Evolutionary conservation across 805 yeast genomes (phyloP).

Genomic region (Helenozyma rhizophorensis): DNA sequence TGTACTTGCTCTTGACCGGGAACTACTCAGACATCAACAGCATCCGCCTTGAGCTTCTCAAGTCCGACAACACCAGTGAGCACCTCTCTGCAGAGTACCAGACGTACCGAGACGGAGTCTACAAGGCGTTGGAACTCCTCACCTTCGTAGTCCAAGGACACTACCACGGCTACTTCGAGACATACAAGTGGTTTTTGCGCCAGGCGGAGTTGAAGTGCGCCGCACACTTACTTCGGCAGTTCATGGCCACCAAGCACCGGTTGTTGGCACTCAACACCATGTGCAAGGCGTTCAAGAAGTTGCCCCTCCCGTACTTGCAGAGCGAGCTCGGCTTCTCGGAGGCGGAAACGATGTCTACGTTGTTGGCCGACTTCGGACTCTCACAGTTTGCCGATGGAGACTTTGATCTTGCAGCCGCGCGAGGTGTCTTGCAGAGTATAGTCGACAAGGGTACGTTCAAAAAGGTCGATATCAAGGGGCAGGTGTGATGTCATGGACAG

Average conservation of each 20-base stretch:
- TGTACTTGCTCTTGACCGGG: slow-evolving; percentile 71
- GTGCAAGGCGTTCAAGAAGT: slow-evolving; percentile 15
- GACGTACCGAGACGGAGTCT: slow-evolving; percentile 5
- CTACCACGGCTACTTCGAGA: slow-evolving; percentile 35
- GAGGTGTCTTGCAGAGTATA: slow-evolving; percentile 33
- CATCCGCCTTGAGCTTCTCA: slow-evolving; percentile 18
- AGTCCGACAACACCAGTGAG: slow-evolving; percentile 3
- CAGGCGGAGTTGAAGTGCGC: slow-evolving; percentile 8
- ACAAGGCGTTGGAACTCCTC: slow-evolving; percentile 11
- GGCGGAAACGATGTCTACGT: neutral
- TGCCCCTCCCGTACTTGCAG: slow-evolving; percentile 6
- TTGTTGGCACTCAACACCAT: slow-evolving; percentile 13
- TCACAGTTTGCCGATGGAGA: slow-evolving; percentile 20
- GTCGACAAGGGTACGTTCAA: slow-evolving; percentile 37
- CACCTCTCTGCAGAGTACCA: neutral
- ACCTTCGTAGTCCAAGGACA: slow-evolving; percentile 6
- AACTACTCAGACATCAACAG: slow-evolving; percentile 55
- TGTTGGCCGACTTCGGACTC: slow-evolving; percentile 30
- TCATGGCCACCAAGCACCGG: slow-evolving; percentile 14
- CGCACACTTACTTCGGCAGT: slow-evolving; percentile 10
- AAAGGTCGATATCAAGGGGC: slow-evolving; percentile 88
- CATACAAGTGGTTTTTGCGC: slow-evolving; percentile 5
- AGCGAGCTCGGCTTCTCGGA: slow-evolving; percentile 6
- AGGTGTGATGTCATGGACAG: slow-evolving; percentile 36
- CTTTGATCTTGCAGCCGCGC: slow-evolving; percentile 30